phyloP scores from a whole-genome alignment of 768 basidiomycete genomes.

The Suillus brevipes region DNA sequence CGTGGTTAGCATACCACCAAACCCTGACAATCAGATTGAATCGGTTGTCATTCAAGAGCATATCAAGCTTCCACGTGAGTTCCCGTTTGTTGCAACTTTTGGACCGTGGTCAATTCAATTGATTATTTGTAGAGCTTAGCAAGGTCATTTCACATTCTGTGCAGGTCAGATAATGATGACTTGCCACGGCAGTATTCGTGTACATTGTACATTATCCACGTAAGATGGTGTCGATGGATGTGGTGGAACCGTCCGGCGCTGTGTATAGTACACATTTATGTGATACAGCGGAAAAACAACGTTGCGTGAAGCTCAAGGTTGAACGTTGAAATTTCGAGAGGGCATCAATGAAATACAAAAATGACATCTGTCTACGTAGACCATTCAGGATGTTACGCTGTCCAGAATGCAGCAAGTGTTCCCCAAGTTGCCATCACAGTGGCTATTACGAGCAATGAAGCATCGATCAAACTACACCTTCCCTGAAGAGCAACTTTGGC shows the following conservation, averaged over 20 bases:
- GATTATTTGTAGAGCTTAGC: constrained; percentile 54
- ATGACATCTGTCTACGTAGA: background rate
- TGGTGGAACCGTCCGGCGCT: background rate
- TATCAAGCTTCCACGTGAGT: constrained; percentile 79
- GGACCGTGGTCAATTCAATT: background rate
- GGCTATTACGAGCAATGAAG: constrained; percentile 49
- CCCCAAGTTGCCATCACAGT: constrained; percentile 77
- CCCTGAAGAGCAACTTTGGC: constrained; percentile 65
- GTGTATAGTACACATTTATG: background rate
- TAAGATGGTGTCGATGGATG: background rate
- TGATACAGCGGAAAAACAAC: background rate
- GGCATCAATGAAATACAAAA: too few relatives aligned
- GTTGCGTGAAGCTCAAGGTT: background rate
- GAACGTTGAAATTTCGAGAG: too few relatives aligned
- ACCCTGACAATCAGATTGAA: constrained; percentile 87
- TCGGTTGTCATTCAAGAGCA: constrained; percentile 83
- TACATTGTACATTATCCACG: background rate
- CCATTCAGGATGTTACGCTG: constrained; percentile 20
- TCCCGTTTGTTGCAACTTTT: constrained; percentile 4
- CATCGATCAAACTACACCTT: constrained; percentile 53
- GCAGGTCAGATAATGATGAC: constrained; percentile 46
- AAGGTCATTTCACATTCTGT: constrained; percentile 77
- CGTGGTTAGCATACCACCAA: constrained; percentile 71
- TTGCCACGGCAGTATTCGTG: constrained; percentile 5
- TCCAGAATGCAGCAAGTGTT: constrained; percentile 62